Conservation (phyloP, 345 rosid species). For the Sonneratia caseolaris region DNA sequence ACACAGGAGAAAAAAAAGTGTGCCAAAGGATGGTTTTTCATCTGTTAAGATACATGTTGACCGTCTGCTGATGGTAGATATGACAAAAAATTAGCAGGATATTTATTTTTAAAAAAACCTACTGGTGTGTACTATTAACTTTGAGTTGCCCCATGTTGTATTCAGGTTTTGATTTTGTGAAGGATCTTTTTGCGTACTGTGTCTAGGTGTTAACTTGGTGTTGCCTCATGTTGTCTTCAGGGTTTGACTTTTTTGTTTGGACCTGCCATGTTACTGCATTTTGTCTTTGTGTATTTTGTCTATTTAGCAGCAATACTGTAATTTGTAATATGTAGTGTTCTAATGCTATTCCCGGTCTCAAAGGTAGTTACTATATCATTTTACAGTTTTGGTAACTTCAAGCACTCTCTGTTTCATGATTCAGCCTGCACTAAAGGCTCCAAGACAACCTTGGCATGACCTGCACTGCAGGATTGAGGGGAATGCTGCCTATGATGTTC, state of each 20-base stretch:
- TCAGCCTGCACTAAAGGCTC: conserved; percentile 63
- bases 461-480: conserved; percentile 86
- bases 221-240: neutral
- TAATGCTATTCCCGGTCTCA: neutral
- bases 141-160: neutral
- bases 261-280: neutral
- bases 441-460: conserved; percentile 98
- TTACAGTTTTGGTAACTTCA: neutral
- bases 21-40: neutral
- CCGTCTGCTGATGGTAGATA: neutral
- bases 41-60: neutral
- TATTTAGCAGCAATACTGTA: neutral
- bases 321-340: neutral
- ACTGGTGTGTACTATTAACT: neutral
- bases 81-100: neutral
- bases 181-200: neutral
- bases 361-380: neutral
- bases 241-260: neutral
- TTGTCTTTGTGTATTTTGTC: neutral
- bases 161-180: neutral
- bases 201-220: neutral
- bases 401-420: conserved; percentile 7
- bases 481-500: conserved; percentile 92
- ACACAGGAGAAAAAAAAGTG: neutral
- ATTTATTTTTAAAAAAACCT: no score